Percentiles rank a stretch among this genome's conserved stretches.
phyloP scores from a whole-genome alignment of 805 yeast species.

The Saccharomycopsis schoenii region DNA sequence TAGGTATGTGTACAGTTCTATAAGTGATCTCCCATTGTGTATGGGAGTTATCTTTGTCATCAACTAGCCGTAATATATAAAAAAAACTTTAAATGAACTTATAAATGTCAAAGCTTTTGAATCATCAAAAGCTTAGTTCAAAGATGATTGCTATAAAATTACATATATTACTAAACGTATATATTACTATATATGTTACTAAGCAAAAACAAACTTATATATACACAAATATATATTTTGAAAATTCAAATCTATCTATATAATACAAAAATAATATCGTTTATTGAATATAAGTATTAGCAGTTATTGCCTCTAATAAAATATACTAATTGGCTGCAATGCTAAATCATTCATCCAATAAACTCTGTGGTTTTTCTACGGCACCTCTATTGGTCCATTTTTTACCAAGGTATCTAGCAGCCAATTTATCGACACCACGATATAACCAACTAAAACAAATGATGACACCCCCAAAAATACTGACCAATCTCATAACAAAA shows the following conservation, averaged over 20 bases:
- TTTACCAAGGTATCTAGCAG: conserved; percentile 47
- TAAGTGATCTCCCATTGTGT: too few relatives aligned
- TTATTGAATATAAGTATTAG: too few relatives aligned
- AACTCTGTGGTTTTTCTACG: conserved; percentile 14
- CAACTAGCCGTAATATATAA: too few relatives aligned
- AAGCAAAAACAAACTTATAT: background rate
- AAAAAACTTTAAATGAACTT: too few relatives aligned
- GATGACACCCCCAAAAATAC: conserved; percentile 74
- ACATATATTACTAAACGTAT: too few relatives aligned
- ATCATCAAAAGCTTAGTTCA: too few relatives aligned
- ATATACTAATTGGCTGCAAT: background rate
- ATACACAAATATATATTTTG: background rate
- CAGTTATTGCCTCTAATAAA: background rate
- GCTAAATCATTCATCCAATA: background rate
- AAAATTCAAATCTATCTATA: background rate
- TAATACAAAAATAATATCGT: background rate
- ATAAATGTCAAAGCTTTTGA: too few relatives aligned
- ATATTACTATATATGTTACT: too few relatives aligned
- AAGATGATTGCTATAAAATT: too few relatives aligned
- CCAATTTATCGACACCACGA: conserved; percentile 43
- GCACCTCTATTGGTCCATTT: conserved; percentile 27
- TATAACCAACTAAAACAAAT: conserved; percentile 61
- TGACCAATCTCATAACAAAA: conserved; percentile 67
- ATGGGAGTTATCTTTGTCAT: too few relatives aligned
- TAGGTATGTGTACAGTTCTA: too few relatives aligned